Conservation (phyloP, 176 grass and related monocot genomes). For the Musa troglodytarum region DNA sequence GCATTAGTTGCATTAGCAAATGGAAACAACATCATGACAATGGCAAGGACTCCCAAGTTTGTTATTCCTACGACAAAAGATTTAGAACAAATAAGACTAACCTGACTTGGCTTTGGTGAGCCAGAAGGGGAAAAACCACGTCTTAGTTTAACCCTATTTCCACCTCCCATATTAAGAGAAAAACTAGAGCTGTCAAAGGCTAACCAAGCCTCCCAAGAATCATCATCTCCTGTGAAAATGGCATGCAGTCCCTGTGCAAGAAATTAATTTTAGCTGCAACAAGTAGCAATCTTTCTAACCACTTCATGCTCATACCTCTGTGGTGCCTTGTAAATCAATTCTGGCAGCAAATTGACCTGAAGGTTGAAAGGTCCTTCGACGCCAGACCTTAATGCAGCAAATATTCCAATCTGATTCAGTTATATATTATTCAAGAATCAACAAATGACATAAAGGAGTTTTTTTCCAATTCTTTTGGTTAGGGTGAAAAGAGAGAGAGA, state of each 20-base stretch:
- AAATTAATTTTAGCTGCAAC: slow-evolving; percentile 25
- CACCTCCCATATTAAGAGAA: slow-evolving; percentile 32
- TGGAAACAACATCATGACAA: too few relatives aligned
- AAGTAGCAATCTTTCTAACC: not conserved
- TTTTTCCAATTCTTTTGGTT: too few relatives aligned
- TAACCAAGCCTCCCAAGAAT: slow-evolving; percentile 93
- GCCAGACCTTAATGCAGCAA: slow-evolving; percentile 65
- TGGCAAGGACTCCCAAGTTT: not conserved
- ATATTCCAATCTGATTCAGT: not conserved
- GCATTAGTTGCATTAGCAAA: too few relatives aligned
- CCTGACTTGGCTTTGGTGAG: slow-evolving; percentile 71
- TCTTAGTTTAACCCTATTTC: slow-evolving; percentile 73
- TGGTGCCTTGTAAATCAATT: slow-evolving; percentile 71
- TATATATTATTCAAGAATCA: not conserved
- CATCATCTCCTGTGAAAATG: slow-evolving; percentile 88
- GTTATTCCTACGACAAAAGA: not conserved
- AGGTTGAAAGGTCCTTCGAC: slow-evolving; percentile 77
- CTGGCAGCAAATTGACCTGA: slow-evolving; percentile 87
- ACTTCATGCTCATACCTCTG: slow-evolving; percentile 36
- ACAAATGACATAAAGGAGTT: not conserved
- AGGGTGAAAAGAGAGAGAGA: too few relatives aligned
- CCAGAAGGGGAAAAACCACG: slow-evolving; percentile 71
- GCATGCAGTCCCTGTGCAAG: slow-evolving; percentile 61
- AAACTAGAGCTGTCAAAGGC: slow-evolving; percentile 58
- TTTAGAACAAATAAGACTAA: slow-evolving; percentile 2